Conservation (phyloP, 768 basidiomycete genomes). For the Leccinum subgranulosum region DNA sequence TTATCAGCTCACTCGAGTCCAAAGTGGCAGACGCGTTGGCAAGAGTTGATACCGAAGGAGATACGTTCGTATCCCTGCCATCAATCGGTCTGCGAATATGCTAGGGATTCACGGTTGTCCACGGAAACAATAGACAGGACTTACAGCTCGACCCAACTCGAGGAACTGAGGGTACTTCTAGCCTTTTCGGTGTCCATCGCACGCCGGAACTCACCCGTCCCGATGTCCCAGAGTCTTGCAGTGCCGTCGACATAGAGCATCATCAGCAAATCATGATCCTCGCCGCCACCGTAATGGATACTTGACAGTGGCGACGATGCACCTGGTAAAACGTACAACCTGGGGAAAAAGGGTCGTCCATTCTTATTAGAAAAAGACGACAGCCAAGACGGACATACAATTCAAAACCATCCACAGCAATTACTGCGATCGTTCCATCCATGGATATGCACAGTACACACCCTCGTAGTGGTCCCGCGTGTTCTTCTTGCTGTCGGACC, state of each 20-base stretch:
- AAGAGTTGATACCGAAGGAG: constrained; percentile 25
- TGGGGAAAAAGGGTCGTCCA: constrained; percentile 30
- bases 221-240: constrained; percentile 85
- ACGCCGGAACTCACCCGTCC: constrained; percentile 79
- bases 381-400: constrained; percentile 53
- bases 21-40: constrained; percentile 12
- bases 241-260: constrained; percentile 72
- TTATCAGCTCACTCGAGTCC: constrained; percentile 23
- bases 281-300: constrained; percentile 56
- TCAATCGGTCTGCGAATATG: constrained; percentile 22
- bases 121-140: constrained; percentile 5
- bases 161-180: constrained; percentile 65
- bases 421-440: constrained; percentile 83
- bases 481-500: constrained; percentile 44
- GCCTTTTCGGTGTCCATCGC: constrained; percentile 78
- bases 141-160: constrained; percentile 75
- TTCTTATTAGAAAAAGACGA: background rate
- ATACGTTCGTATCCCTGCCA: constrained; percentile 24
- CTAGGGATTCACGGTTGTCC: background rate
- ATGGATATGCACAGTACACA: constrained; percentile 69
- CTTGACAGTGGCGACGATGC: constrained; percentile 61
- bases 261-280: constrained; percentile 58
- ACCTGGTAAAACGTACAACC: constrained; percentile 80
- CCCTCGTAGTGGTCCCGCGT: constrained; percentile 56
- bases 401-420: constrained; percentile 70